Percentiles rank a stretch among this genome's conserved stretches.
Evolutionary conservation across 257 asterid species (phyloP).

Genomic region (Solanum chilense): DNA sequence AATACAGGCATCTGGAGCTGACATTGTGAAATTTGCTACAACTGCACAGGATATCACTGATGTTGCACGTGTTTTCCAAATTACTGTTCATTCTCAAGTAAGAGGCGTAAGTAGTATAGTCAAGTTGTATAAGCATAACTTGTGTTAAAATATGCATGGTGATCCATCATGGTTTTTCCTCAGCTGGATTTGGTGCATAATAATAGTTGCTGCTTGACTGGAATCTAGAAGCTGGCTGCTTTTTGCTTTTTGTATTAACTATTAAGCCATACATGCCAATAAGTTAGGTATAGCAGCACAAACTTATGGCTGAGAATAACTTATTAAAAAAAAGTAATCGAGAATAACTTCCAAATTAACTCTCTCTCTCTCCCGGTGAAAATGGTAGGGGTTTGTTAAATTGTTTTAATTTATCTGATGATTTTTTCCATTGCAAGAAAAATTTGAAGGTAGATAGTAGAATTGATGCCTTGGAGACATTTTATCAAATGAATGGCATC

Average conservation of each 20-base stretch:
- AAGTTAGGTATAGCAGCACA: neutral
- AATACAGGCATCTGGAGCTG: constrained; percentile 96
- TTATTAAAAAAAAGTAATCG: neutral
- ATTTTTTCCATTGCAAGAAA: neutral
- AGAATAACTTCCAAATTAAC: neutral
- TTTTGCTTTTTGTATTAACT: neutral
- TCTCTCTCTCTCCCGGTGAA: neutral
- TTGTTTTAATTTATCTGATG: neutral
- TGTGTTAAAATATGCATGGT: neutral
- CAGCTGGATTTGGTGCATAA: neutral
- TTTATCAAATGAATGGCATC: neutral
- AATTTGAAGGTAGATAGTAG: neutral
- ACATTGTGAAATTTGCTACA: constrained; percentile 90
- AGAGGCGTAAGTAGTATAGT: constrained; percentile 16
- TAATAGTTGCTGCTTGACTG: neutral
- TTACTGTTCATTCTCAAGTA: constrained; percentile 91
- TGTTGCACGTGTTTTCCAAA: constrained; percentile 81
- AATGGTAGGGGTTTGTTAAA: neutral
- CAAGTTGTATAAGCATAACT: neutral
- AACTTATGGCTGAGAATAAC: neutral
- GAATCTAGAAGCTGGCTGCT: neutral
- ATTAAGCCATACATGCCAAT: neutral
- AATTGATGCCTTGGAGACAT: neutral
- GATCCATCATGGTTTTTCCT: neutral
- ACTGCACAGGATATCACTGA: constrained; percentile 82